Evolutionary conservation across 164 flowering plant genomes (phyloP).

Genomic region (Vitis amurensis): DNA sequence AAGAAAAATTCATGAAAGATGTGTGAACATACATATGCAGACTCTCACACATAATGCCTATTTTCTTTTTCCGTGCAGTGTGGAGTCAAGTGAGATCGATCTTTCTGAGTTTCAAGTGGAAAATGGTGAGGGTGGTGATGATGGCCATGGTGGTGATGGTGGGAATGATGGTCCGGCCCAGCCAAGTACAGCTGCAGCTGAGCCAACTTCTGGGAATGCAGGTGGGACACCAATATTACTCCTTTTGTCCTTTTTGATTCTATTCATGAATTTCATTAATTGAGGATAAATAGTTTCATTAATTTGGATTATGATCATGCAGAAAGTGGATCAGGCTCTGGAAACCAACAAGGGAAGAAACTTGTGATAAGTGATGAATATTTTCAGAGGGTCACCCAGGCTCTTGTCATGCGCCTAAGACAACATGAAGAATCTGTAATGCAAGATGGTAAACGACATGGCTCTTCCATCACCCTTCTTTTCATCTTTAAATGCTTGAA

Average conservation of each 20-base stretch:
- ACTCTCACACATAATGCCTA: not conserved
- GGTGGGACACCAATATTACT: constrained; percentile 24
- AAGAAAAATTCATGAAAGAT: too few relatives aligned
- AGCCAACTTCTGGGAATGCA: constrained; percentile 34
- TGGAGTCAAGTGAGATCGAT: constrained; percentile 92
- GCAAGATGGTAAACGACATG: constrained; percentile 56
- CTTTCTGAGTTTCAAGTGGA: constrained; percentile 87
- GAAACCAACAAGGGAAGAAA: constrained; percentile 49
- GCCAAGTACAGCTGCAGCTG: constrained; percentile 37
- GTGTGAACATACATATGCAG: too few relatives aligned
- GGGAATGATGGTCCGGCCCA: constrained; percentile 27
- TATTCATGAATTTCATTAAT: not conserved
- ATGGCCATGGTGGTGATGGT: constrained; percentile 25
- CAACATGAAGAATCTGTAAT: constrained; percentile 76
- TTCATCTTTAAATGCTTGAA: not conserved
- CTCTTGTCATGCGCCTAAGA: constrained; percentile 83
- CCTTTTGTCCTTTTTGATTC: not conserved
- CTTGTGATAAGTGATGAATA: constrained; percentile 75
- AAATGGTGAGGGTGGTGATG: constrained; percentile 16
- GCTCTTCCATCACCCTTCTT: not conserved
- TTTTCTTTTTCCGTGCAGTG: constrained; percentile 49
- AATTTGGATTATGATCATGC: constrained; percentile 18
- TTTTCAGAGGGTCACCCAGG: constrained; percentile 84
- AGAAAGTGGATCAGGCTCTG: constrained; percentile 43
- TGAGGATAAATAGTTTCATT: not conserved